Conservation (phyloP, 352 stramenopile species). For the Pythium utonaiense region DNA sequence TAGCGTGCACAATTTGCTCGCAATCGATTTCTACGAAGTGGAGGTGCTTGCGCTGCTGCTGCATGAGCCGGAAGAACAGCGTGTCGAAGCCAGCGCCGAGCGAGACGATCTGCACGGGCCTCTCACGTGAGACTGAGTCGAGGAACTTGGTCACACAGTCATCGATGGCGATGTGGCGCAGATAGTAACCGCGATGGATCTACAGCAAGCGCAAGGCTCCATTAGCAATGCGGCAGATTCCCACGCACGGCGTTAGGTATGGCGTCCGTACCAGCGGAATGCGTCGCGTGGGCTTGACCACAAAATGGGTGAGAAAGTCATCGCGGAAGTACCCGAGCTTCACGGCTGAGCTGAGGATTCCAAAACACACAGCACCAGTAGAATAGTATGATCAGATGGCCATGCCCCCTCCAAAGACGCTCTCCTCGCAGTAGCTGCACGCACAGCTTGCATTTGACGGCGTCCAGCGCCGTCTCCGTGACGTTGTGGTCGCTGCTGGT, state of each 20-base stretch:
- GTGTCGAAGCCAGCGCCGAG: slow-evolving; percentile 74
- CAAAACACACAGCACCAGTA: too few relatives aligned
- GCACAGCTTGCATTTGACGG: slow-evolving; percentile 75
- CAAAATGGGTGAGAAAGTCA: slow-evolving; percentile 54
- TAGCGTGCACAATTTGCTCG: slow-evolving; percentile 44
- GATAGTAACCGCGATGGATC: slow-evolving; percentile 79
- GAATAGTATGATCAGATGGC: not conserved
- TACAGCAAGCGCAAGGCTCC: slow-evolving; percentile 14
- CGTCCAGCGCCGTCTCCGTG: slow-evolving; percentile 72
- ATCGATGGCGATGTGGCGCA: slow-evolving; percentile 55
- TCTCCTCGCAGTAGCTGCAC: not conserved
- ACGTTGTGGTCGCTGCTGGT: slow-evolving; percentile 75
- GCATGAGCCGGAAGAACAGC: slow-evolving; percentile 59
- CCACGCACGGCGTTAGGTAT: too few relatives aligned
- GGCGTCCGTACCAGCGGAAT: slow-evolving; percentile 48
- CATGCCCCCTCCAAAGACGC: not conserved
- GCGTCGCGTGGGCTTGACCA: slow-evolving; percentile 53
- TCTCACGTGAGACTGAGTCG: not conserved
- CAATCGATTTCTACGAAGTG: slow-evolving; percentile 63
- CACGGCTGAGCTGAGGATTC: slow-evolving; percentile 49
- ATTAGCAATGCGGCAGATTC: not conserved
- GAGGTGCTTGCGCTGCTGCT: slow-evolving; percentile 24
- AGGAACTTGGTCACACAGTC: slow-evolving; percentile 59
- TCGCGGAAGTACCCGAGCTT: slow-evolving; percentile 60
- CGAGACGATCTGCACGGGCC: slow-evolving; percentile 54